phyloP scores from a whole-genome alignment of 352 stramenopile species.

The Pythium dissimile region DNA sequence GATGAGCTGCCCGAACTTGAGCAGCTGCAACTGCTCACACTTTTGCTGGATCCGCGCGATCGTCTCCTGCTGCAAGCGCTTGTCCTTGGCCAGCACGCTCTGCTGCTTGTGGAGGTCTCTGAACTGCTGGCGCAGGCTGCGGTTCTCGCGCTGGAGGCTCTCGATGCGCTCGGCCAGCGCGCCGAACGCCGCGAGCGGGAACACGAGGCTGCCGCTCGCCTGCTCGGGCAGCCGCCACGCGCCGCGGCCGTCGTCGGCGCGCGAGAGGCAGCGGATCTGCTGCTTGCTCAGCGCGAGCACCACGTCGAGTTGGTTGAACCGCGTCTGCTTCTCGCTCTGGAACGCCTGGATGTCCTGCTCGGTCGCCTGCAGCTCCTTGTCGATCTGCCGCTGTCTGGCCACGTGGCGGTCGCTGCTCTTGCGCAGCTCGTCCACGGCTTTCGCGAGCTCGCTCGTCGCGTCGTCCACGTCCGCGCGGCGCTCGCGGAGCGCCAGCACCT shows the following conservation, averaged over 20 bases:
- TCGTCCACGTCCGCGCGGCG: slow-evolving; percentile 91
- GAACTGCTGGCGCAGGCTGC: slow-evolving; percentile 83
- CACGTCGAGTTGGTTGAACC: slow-evolving; percentile 89
- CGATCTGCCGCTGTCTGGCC: slow-evolving; percentile 84
- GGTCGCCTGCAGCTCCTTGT: slow-evolving; percentile 89
- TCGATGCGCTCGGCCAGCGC: slow-evolving; percentile 69
- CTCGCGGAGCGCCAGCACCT: slow-evolving; percentile 89
- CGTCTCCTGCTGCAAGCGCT: slow-evolving; percentile 62
- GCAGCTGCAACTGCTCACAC: slow-evolving; percentile 73
- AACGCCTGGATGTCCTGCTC: slow-evolving; percentile 89
- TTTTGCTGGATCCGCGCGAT: slow-evolving; percentile 62
- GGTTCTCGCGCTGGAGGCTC: slow-evolving; percentile 81
- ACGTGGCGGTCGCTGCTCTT: slow-evolving; percentile 82
- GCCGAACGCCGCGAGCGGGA: slow-evolving; percentile 57
- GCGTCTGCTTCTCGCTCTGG: slow-evolving; percentile 92
- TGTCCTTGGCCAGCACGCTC: slow-evolving; percentile 75
- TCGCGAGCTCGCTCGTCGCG: slow-evolving; percentile 76
- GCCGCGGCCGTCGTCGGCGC: not conserved
- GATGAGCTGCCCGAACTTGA: slow-evolving; percentile 79
- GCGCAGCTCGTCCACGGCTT: slow-evolving; percentile 87
- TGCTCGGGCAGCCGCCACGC: slow-evolving; percentile 50
- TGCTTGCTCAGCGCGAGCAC: slow-evolving; percentile 69
- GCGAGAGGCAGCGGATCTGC: slow-evolving; percentile 64
- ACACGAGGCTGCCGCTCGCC: slow-evolving; percentile 64
- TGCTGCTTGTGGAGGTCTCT: slow-evolving; percentile 88